Conservation (phyloP, 1,284 basidiomycete species). For the Ceratobasidium sp. region DNA sequence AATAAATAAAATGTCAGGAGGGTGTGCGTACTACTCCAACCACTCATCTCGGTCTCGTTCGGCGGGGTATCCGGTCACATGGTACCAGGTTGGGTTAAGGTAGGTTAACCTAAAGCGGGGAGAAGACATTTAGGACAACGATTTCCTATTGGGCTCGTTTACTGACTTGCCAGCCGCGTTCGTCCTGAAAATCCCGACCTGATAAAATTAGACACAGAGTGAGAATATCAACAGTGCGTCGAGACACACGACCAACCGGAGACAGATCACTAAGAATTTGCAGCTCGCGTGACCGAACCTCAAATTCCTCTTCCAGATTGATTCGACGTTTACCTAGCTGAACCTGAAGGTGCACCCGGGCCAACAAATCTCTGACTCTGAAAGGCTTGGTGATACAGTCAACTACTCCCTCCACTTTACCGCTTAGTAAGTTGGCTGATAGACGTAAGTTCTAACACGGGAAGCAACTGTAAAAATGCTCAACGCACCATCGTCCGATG, state of each 20-base stretch:
- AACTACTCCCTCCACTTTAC: conserved; percentile 52
- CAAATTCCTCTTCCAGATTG: conserved; percentile 53
- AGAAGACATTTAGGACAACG: neutral
- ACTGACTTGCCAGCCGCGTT: conserved; percentile 33
- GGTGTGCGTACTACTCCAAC: conserved; percentile 21
- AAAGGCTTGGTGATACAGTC: conserved; percentile 53
- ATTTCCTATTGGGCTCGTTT: neutral
- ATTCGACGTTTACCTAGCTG: conserved; percentile 50
- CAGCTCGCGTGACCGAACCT: conserved; percentile 52
- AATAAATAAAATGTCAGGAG: neutral
- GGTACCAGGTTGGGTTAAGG: conserved; percentile 31
- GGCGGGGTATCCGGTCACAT: neutral
- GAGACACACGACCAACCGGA: conserved; percentile 28
- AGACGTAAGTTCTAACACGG: conserved; percentile 42
- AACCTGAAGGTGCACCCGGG: conserved; percentile 52
- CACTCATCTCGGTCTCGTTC: conserved; percentile 26
- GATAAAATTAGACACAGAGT: neutral
- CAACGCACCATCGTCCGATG: neutral
- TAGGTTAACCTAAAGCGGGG: conserved; percentile 10
- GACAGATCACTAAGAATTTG: conserved; percentile 43
- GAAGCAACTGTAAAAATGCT: conserved; percentile 39
- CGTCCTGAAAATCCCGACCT: conserved; percentile 37
- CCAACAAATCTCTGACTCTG: conserved; percentile 55
- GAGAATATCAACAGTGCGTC: neutral
- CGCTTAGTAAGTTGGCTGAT: conserved; percentile 5